Evolutionary conservation across 2,329 filamentous ascomycete species (phyloP).

Genomic region (Fusarium chuoi): DNA sequence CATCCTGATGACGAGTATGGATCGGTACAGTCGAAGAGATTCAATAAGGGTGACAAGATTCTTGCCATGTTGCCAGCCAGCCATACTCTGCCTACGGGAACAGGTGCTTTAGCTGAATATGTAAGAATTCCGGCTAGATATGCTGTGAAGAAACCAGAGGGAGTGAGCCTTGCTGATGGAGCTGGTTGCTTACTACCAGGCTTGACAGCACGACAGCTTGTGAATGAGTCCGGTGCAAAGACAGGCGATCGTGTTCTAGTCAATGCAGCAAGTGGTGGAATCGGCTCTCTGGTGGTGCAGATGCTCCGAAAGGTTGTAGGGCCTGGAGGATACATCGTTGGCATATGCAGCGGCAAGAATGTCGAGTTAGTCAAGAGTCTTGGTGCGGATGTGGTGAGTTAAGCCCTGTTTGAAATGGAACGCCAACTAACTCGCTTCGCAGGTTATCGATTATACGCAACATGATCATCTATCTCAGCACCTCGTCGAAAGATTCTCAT

Average conservation of each 20-base stretch:
- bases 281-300: not conserved
- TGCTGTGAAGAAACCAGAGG: constrained; percentile 47
- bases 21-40: constrained; percentile 13
- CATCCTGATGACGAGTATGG: constrained; percentile 32
- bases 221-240: constrained; percentile 52
- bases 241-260: not conserved
- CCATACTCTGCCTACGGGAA: constrained; percentile 33
- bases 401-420: not conserved
- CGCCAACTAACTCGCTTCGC: not conserved
- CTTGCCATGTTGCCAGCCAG: constrained; percentile 3
- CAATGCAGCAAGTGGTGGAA: constrained; percentile 4
- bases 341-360: not conserved
- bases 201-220: constrained; percentile 52
- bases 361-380: not conserved
- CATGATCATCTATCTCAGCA: not conserved
- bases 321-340: not conserved
- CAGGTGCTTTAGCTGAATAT: constrained; percentile 54
- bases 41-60: constrained; percentile 4
- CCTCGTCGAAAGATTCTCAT: not conserved
- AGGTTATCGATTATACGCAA: not conserved
- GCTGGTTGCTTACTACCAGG: constrained; percentile 53
- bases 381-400: not conserved
- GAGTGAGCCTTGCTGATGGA: constrained; percentile 47
- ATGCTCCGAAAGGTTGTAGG: not conserved
- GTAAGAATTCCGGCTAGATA: constrained; percentile 50